These are phyloP conservation scores for Osmozyma mogii DNA, from an alignment of 805 yeast genomes.

Conservation along the genomic window DNA sequence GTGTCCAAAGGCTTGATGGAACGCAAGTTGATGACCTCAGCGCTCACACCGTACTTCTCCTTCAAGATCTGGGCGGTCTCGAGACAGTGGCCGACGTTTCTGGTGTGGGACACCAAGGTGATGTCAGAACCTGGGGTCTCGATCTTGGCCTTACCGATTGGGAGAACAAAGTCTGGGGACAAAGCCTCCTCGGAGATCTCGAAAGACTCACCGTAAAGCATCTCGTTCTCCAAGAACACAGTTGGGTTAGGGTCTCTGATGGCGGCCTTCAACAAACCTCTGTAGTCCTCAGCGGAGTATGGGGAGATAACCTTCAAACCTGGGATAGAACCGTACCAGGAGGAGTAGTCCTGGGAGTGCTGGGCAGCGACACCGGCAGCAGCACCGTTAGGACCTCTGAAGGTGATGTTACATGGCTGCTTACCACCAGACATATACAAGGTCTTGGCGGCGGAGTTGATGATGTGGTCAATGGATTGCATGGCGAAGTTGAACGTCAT, in stretches of 20 bases:
- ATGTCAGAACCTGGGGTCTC: slow-evolving; percentile 91
- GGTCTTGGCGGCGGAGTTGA: slow-evolving; percentile 98
- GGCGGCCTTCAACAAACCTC: slow-evolving; percentile 93
- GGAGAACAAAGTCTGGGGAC: slow-evolving; percentile 82
- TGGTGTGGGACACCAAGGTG: slow-evolving; percentile 83
- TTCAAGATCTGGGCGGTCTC: slow-evolving; percentile 85
- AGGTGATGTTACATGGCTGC: slow-evolving; percentile 93
- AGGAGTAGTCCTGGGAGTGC: slow-evolving; percentile 95
- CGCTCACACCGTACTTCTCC: slow-evolving; percentile 78
- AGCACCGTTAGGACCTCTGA: slow-evolving; percentile 99
- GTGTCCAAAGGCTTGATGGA: slow-evolving; percentile 95
- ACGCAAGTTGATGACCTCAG: slow-evolving; percentile 93
- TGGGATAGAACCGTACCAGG: slow-evolving; percentile 98
- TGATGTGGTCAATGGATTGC: slow-evolving; percentile 98
- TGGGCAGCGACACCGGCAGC: slow-evolving; percentile 99
- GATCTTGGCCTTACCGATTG: slow-evolving; percentile 92
- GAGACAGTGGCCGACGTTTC: slow-evolving; percentile 79
- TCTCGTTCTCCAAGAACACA: slow-evolving; percentile 91
- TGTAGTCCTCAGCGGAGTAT: slow-evolving; percentile 89
- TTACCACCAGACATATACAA: slow-evolving; percentile 99
- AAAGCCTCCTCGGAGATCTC: slow-evolving; percentile 84
- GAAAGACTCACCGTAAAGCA: slow-evolving; percentile 86
- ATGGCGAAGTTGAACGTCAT: slow-evolving; percentile 99
- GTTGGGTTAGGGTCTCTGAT: slow-evolving; percentile 99
- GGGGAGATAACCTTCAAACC: slow-evolving; percentile 97